Conservation (phyloP, 2,329 filamentous ascomycete genomes). For the Epichloe sylvatica region DNA sequence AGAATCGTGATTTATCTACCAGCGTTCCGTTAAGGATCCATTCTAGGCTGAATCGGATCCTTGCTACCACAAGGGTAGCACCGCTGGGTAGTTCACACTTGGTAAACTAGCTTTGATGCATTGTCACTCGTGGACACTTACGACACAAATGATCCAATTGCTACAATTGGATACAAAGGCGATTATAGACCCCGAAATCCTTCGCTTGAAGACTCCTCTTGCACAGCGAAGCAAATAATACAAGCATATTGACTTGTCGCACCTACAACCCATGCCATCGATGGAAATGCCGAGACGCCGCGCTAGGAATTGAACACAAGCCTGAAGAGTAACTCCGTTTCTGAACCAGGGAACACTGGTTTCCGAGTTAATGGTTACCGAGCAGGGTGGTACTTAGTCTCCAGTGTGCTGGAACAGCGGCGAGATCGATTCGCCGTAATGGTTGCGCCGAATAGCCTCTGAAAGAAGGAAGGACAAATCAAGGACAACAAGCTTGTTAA, state of each 20-base stretch:
- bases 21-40: conserved; percentile 72
- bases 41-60: conserved; percentile 54
- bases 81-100: conserved; percentile 40
- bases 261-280: neutral
- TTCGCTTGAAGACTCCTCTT: neutral
- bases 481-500: conserved; percentile 75
- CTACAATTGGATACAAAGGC: neutral
- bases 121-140: neutral
- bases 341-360: neutral
- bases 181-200: neutral
- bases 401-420: conserved; percentile 53
- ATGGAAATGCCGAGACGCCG: conserved; percentile 18
- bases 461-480: conserved; percentile 78
- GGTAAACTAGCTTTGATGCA: neutral
- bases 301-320: conserved; percentile 16
- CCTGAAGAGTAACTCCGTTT: neutral
- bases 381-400: conserved; percentile 26
- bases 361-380: neutral
- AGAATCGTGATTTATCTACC: conserved; percentile 41
- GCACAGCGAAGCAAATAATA: neutral
- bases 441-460: conserved; percentile 88
- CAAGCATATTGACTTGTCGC: neutral
- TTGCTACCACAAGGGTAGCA: conserved; percentile 62
- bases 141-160: neutral
- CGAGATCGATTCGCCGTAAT: conserved; percentile 79